Evolutionary conservation across 2,329 filamentous ascomycete genomes (phyloP).

Genomic region (Tympanopsis confertula): DNA sequence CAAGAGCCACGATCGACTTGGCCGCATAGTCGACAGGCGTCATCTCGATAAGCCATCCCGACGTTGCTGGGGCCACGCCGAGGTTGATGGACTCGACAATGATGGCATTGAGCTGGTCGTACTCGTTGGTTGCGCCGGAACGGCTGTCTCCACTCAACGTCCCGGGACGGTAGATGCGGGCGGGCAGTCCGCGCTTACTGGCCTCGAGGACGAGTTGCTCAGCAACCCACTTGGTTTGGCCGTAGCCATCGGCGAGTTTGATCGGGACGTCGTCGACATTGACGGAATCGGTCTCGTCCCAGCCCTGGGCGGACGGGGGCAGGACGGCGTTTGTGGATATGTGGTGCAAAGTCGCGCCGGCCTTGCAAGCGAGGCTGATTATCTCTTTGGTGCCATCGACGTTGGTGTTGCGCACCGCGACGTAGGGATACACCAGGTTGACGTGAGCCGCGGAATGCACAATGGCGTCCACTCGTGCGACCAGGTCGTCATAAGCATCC

Average conservation of each 20-base stretch:
- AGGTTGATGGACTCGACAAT: constrained; percentile 68
- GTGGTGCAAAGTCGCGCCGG: constrained; percentile 64
- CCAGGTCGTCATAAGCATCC: constrained; percentile 54
- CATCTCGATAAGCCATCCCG: constrained; percentile 72
- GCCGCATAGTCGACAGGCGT: constrained; percentile 74
- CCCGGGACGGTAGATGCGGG: constrained; percentile 61
- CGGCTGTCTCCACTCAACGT: constrained; percentile 70
- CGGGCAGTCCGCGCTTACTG: constrained; percentile 54
- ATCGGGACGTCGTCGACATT: constrained; percentile 56
- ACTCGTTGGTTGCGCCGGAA: constrained; percentile 66
- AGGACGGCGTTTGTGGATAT: constrained; percentile 73
- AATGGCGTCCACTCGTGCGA: constrained; percentile 57
- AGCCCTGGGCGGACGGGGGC: constrained; percentile 57
- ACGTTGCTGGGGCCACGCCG: constrained; percentile 57
- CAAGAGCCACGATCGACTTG: constrained; percentile 59
- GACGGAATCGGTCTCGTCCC: constrained; percentile 59
- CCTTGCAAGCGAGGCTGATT: constrained; percentile 55
- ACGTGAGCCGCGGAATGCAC: constrained; percentile 70
- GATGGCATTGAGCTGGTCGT: constrained; percentile 65
- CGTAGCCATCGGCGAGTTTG: constrained; percentile 62
- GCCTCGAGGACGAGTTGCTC: constrained; percentile 65
- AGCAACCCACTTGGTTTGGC: constrained; percentile 73
- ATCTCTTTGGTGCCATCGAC: constrained; percentile 71
- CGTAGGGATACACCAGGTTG: constrained; percentile 73
- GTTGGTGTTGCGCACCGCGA: constrained; percentile 62